Percentiles rank a stretch among this genome's conserved stretches.
These are phyloP conservation scores for Blastobotrys ciferrii DNA, from an alignment of 1,139 yeast genomes.

Conservation along the genomic window DNA sequence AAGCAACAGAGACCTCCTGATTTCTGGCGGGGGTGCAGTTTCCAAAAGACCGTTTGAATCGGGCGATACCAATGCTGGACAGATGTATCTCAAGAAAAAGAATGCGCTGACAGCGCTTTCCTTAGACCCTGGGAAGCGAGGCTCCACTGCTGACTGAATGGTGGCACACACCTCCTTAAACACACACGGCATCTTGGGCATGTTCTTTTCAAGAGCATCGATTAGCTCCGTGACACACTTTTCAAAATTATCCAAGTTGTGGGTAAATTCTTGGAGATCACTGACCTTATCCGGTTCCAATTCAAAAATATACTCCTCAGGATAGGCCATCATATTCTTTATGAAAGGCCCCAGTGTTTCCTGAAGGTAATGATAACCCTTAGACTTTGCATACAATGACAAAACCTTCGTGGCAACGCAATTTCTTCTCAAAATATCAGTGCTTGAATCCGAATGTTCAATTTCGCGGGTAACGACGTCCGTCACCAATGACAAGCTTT, in stretches of 20 bases:
- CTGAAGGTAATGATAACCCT: slow-evolving; percentile 60
- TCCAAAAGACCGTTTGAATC: slow-evolving; percentile 49
- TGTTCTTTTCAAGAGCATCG: slow-evolving; percentile 52
- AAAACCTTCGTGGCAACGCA: slow-evolving; percentile 78
- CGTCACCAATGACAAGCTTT: slow-evolving; percentile 55
- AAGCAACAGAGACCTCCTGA: slow-evolving; percentile 66
- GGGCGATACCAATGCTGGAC: slow-evolving; percentile 86
- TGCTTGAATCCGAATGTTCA: slow-evolving; percentile 54
- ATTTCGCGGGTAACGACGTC: slow-evolving; percentile 65
- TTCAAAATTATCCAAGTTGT: slow-evolving; percentile 54
- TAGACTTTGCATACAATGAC: slow-evolving; percentile 64
- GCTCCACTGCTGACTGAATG: slow-evolving; percentile 55
- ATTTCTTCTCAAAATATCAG: slow-evolving; percentile 75
- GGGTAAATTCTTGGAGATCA: slow-evolving; percentile 41
- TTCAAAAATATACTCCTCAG: slow-evolving; percentile 67
- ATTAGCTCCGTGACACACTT: slow-evolving; percentile 55
- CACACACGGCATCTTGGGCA: slow-evolving; percentile 57
- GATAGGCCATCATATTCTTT: slow-evolving; percentile 48
- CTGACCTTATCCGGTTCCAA: slow-evolving; percentile 39
- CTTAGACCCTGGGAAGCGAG: slow-evolving; percentile 56
- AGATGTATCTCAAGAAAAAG: slow-evolving; percentile 70
- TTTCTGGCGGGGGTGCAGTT: slow-evolving; percentile 37
- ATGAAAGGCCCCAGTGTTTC: slow-evolving; percentile 55
- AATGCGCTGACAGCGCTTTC: slow-evolving; percentile 76
- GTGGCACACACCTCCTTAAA: slow-evolving; percentile 62